These are phyloP conservation scores for Pseudoneurospora amorphoporcata DNA, from an alignment of 495 filamentous ascomycete species.

Conservation along the genomic window DNA sequence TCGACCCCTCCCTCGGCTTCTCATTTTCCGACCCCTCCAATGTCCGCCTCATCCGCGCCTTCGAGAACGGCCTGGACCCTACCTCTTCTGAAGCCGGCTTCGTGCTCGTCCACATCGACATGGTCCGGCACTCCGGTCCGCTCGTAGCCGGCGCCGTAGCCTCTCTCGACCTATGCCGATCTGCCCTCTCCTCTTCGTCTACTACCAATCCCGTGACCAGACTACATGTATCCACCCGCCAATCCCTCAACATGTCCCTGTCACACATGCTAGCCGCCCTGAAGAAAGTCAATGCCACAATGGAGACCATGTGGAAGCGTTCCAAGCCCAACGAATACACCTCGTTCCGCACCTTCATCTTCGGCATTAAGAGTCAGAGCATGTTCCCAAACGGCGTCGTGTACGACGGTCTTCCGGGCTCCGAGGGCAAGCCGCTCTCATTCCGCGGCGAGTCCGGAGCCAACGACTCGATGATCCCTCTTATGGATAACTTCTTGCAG, in stretches of 20 bases:
- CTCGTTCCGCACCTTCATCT: slow-evolving; percentile 86
- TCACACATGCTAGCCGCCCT: slow-evolving; percentile 50
- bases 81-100: slow-evolving; percentile 87
- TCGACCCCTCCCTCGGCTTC: slow-evolving; percentile 53
- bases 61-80: slow-evolving; percentile 77
- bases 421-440: slow-evolving; percentile 48
- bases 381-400: slow-evolving; percentile 90
- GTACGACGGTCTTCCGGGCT: slow-evolving; percentile 72
- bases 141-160: slow-evolving; percentile 59
- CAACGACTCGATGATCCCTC: slow-evolving; percentile 79
- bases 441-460: slow-evolving; percentile 86
- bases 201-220: slow-evolving; percentile 14
- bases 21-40: slow-evolving; percentile 59
- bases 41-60: slow-evolving; percentile 75
- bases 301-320: slow-evolving; percentile 86
- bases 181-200: slow-evolving; percentile 9
- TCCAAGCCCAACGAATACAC: slow-evolving; percentile 70
- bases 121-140: slow-evolving; percentile 68
- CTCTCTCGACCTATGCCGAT: slow-evolving; percentile 49
- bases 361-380: slow-evolving; percentile 75
- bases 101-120: slow-evolving; percentile 71
- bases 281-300: slow-evolving; percentile 59
- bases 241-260: slow-evolving; percentile 54
- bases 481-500: slow-evolving; percentile 72
- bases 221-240: slow-evolving; percentile 17